Percentiles rank a stretch among this genome's conserved stretches.
phyloP scores from a whole-genome alignment of 1,284 basidiomycete genomes.

The Ustilago tritici region DNA sequence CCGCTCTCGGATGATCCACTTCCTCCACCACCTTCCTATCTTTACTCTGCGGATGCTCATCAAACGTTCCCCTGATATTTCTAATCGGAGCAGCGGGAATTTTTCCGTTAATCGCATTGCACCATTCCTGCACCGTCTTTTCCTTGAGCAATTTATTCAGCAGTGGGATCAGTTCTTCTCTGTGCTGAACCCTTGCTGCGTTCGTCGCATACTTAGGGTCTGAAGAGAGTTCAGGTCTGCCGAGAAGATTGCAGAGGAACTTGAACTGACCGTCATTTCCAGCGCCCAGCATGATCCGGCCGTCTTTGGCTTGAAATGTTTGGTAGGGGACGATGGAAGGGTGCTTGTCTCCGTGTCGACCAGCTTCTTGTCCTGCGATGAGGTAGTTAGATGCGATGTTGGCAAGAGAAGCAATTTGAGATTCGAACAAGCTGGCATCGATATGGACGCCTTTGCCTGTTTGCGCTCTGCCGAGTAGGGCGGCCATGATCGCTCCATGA shows the following conservation, averaged over 20 bases:
- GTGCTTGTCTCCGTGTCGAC: constrained; percentile 90
- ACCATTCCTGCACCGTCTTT: constrained; percentile 57
- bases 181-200: constrained; percentile 80
- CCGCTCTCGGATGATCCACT: constrained; percentile 78
- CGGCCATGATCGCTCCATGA: constrained; percentile 92
- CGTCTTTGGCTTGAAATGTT: constrained; percentile 52
- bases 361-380: constrained; percentile 85
- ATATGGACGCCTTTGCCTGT: constrained; percentile 91
- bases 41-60: constrained; percentile 83
- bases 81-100: constrained; percentile 76
- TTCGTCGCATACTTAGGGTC: constrained; percentile 72
- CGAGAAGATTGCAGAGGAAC: constrained; percentile 49
- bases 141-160: constrained; percentile 74
- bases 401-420: constrained; percentile 85
- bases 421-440: constrained; percentile 79
- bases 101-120: constrained; percentile 51
- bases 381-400: constrained; percentile 96
- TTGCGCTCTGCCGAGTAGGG: constrained; percentile 81
- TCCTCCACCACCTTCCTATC: constrained; percentile 77
- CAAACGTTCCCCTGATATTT: constrained; percentile 88
- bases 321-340: constrained; percentile 70
- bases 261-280: constrained; percentile 87
- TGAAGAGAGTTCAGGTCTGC: constrained; percentile 33
- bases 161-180: constrained; percentile 78
- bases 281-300: constrained; percentile 76